Evolutionary conservation across 1,284 basidiomycete species (phyloP).

Genomic region (Porodaedalea pini): DNA sequence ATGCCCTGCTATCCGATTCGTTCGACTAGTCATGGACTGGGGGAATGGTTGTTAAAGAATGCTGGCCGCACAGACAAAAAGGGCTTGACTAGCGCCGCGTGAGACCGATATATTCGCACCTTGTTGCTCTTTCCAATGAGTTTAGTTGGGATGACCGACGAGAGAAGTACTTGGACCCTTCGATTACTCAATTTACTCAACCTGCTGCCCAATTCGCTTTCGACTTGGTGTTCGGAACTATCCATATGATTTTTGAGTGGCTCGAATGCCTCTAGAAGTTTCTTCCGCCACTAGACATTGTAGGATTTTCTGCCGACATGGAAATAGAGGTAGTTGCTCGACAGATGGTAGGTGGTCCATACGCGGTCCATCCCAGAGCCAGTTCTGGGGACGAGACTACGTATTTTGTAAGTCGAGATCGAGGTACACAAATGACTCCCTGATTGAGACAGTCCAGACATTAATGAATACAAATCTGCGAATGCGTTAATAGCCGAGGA

Average conservation of each 20-base stretch:
- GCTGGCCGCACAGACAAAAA: too few relatives aligned
- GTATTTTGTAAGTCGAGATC: too few relatives aligned
- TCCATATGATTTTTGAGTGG: neutral
- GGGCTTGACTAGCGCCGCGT: too few relatives aligned
- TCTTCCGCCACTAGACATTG: neutral
- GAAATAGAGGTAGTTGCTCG: neutral
- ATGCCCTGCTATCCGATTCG: too few relatives aligned
- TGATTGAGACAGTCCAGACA: too few relatives aligned
- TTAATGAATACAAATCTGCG: too few relatives aligned
- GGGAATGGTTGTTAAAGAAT: too few relatives aligned
- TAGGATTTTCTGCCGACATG: neutral
- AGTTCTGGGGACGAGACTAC: neutral
- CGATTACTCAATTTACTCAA: too few relatives aligned
- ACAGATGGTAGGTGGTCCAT: neutral
- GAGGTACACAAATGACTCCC: too few relatives aligned
- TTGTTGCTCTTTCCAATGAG: neutral
- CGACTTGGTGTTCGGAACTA: neutral
- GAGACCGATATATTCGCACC: too few relatives aligned
- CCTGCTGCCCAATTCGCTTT: too few relatives aligned
- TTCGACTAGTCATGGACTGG: too few relatives aligned
- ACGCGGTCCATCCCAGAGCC: neutral
- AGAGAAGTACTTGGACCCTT: neutral
- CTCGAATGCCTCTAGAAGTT: neutral
- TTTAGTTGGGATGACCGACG: neutral
- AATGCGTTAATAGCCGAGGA: neutral